A percentile compares a stretch with the other conserved stretches of the same genome.
These are phyloP conservation scores for Sapria himalayana DNA, from an alignment of 345 rosid genomes.

Conservation along the genomic window DNA sequence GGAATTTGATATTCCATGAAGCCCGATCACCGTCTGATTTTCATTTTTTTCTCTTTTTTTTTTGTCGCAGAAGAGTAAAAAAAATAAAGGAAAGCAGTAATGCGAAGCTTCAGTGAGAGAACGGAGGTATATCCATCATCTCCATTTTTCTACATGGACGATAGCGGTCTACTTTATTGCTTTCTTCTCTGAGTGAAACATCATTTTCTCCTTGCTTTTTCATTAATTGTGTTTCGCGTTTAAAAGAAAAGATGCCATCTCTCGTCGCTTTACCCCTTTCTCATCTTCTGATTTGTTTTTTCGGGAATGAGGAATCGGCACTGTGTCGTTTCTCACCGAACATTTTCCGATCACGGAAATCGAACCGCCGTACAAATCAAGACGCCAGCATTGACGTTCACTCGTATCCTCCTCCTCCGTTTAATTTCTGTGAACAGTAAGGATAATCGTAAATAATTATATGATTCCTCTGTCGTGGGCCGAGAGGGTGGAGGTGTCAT, in stretches of 20 bases:
- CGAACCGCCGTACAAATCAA: too few relatives aligned
- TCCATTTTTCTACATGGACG: too few relatives aligned
- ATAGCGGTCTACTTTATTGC: not conserved
- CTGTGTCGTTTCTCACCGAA: constrained; percentile 1
- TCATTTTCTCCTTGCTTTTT: constrained; percentile 8
- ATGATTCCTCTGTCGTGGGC: constrained; percentile 5
- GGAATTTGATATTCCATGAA: too few relatives aligned
- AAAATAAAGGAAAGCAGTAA: too few relatives aligned
- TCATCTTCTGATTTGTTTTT: constrained; percentile 1
- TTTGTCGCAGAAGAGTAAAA: too few relatives aligned
- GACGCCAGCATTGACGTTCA: too few relatives aligned
- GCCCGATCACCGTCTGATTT: too few relatives aligned
- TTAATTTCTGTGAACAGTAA: not conserved
- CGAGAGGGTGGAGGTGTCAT: constrained; percentile 5
- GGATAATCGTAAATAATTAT: not conserved
- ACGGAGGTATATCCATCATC: too few relatives aligned
- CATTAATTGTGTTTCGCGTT: constrained; percentile 2
- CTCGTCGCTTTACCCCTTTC: not conserved
- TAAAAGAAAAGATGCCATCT: constrained; percentile 1
- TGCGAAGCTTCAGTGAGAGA: too few relatives aligned
- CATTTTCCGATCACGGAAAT: too few relatives aligned
- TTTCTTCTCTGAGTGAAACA: constrained; percentile 14
- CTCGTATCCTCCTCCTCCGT: not conserved
- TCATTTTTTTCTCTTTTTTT: too few relatives aligned
- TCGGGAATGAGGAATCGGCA: constrained; percentile 8